Percentiles rank a stretch among this genome's conserved stretches.
These are phyloP conservation scores for Hymenoscyphus infarciens DNA, from an alignment of 2,329 filamentous ascomycete species.

Conservation along the genomic window DNA sequence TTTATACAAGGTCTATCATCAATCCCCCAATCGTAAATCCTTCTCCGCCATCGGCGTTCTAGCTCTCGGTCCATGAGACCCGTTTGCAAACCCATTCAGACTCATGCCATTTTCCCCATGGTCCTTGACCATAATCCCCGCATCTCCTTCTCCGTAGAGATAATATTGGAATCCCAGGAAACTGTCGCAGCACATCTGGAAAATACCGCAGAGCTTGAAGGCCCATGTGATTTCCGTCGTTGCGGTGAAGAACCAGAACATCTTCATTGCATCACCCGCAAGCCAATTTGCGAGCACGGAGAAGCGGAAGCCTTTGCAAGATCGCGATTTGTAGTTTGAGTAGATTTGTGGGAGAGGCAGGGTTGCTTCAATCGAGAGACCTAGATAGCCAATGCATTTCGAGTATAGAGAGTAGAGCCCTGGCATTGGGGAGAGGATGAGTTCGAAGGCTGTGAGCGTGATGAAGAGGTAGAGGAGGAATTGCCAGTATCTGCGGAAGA, in stretches of 20 bases:
- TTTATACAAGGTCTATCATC: background rate
- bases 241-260: constrained; percentile 79
- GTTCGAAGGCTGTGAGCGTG: constrained; percentile 57
- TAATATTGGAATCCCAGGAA: constrained; percentile 73
- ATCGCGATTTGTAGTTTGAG: constrained; percentile 63
- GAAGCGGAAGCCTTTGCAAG: constrained; percentile 73
- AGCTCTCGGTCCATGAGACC: constrained; percentile 1
- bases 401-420: constrained; percentile 64
- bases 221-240: constrained; percentile 67
- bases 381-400: constrained; percentile 66
- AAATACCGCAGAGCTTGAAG: constrained; percentile 79
- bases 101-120: constrained; percentile 15
- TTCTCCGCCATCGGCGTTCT: constrained; percentile 29
- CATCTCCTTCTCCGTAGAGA: constrained; percentile 57
- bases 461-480: constrained; percentile 67
- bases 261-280: constrained; percentile 78
- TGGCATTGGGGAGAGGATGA: constrained; percentile 59
- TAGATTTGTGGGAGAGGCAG: constrained; percentile 77
- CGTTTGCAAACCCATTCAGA: constrained; percentile 14
- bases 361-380: constrained; percentile 75
- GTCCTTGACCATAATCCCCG: constrained; percentile 22
- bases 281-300: constrained; percentile 77
- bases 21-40: constrained; percentile 30
- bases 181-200: constrained; percentile 73
- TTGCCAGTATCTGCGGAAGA: constrained; percentile 44